phyloP scores from a whole-genome alignment of 495 filamentous ascomycete genomes.

The Penicillium subrubescens region DNA sequence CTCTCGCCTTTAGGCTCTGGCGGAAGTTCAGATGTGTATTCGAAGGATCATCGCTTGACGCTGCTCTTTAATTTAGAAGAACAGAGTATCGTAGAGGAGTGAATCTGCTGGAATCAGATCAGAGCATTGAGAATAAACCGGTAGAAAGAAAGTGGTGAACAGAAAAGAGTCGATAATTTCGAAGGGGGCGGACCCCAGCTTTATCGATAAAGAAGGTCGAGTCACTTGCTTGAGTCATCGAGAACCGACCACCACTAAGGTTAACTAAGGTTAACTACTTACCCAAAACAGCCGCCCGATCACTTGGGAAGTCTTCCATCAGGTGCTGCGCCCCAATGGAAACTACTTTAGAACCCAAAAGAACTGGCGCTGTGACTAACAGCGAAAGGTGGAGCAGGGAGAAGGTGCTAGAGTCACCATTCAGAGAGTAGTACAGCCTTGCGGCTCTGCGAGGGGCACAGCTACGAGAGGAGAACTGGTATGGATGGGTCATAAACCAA shows the following conservation, averaged over 20 bases:
- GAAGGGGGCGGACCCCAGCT: slow-evolving; percentile 25
- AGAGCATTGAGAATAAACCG: background rate
- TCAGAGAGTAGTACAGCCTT: background rate
- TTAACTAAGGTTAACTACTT: too few relatives aligned
- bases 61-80: background rate
- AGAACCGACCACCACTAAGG: background rate
- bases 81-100: slow-evolving; percentile 1
- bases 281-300: background rate
- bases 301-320: background rate
- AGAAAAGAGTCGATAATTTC: background rate
- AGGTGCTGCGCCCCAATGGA: slow-evolving; percentile 4
- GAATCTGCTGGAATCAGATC: background rate
- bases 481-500: slow-evolving; percentile 23
- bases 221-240: slow-evolving; percentile 36
- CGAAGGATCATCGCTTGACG: slow-evolving; percentile 48
- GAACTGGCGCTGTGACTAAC: slow-evolving; percentile 18
- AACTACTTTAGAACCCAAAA: slow-evolving; percentile 12
- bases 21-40: slow-evolving; percentile 45
- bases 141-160: background rate
- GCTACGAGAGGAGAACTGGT: slow-evolving; percentile 6
- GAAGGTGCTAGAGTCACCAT: background rate
- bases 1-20: slow-evolving; percentile 21
- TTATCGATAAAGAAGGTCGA: slow-evolving; percentile 41
- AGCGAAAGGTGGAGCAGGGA: slow-evolving; percentile 1
- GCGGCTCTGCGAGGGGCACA: slow-evolving; percentile 18